Evolutionary conservation across 176 grass and related monocot genomes (phyloP), one percentile per base, ranked within the genome.

Genomic region (Areca catechu): DNA sequence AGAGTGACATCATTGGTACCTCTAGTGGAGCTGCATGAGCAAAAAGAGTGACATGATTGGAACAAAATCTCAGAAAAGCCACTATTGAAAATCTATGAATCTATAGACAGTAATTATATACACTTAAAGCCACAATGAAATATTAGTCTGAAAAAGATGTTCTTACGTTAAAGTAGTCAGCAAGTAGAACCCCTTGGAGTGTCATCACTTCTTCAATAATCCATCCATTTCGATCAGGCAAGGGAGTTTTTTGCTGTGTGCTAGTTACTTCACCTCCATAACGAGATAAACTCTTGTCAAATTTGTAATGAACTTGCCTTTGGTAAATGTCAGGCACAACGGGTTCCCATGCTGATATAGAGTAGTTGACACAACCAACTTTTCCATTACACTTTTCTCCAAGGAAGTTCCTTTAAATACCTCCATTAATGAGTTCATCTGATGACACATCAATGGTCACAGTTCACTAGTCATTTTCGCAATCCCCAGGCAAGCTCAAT

Each of bases 141-240:
- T 9, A 48, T 71, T 50, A 85, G 49, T 63, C 20, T 53, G 22
- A 5, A n/a, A 54, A 27, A 20, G 5, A 20, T 7, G n/a, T 53
- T 15, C 87, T 66, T 70, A 97, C 93, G 75, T 80, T 97, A 74
- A 88, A 97, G 70, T 79, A 88, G 75, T 91, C 87, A 2, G 83
- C 93, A 19, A 97, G 86, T 23, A 97, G 64, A 29, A 97, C 83
- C 17, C 93, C 83, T 78, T 88, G 92, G 51, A 91, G 83, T 37
- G 85, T 77, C 80, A 75, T 85, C 54, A 85, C 83, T 68, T 97
- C 87, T 66, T 97, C 87, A 52, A 97, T 83, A 64, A 82, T 67
- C 87, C 93, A 97, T 27, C 93, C 93, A 56, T 77, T 82, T 34
- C 73, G 85, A 82, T 84, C 80, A 60, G 79, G 65, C 19, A 91